Evolutionary conservation across 495 filamentous ascomycete genomes (phyloP), one percentile per base, ranked within the genome.

Genomic region (Xylaria longipes): DNA sequence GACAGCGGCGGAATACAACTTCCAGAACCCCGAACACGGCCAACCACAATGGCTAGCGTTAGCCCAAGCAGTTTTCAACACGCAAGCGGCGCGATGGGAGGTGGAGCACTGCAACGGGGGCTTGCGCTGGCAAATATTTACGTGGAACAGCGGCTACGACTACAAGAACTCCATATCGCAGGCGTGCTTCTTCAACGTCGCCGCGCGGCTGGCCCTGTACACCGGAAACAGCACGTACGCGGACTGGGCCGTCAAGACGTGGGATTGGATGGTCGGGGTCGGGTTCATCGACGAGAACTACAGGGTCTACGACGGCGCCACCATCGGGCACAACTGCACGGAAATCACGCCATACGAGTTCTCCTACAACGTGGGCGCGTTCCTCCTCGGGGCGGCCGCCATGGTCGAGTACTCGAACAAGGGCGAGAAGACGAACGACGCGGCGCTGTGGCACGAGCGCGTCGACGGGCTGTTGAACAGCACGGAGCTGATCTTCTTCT

Each of bases 11-110:
- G 90, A 92, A 77, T 80, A 88, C 68, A 86, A 87, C 54, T 91
- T 89, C 72, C 87, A 85, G 17, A 84, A 92, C 71, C 90, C 89
- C 8, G 85, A 86, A 7, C 46, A 65, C n/a, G 81, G 78, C 56
- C 71, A 90, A 70, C 91, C 92, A 3, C 87, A 89, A 70, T 96
- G 93, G 92, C 82, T 96, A 4, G 91, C 91, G 4, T 85, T 96
- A 65, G 93, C 91, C n/a, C 91, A 95, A 77, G 92, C 90, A 11
- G 91, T 90, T 5, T 95, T 95, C 81, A 94, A 95, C 79, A 89
- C 88, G 0, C 92, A 94, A 75, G 88, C 86, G 3, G 77, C 82
- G 1, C 15, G 91, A 25, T 93, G 92, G 92, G 84, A 93, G 61
- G 82, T 78, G 25, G 73, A 77, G 0, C 82, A 85, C 39, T 97